Evolutionary conservation across 345 rosid genomes (phyloP).

Genomic region (Sisymbrium altissimum): DNA sequence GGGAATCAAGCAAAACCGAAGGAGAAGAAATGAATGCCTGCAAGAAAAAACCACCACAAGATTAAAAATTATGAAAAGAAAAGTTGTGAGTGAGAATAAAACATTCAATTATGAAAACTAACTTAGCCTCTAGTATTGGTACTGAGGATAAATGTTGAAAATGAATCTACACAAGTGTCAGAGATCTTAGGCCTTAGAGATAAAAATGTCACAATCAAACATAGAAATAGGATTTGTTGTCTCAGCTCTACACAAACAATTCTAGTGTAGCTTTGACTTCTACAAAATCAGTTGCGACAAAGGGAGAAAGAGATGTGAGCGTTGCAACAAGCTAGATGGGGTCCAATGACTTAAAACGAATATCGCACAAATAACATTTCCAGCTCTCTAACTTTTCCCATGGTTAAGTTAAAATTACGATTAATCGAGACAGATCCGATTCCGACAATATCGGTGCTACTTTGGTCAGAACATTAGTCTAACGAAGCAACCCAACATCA

Average conservation of each 20-base stretch:
- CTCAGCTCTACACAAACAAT: background rate
- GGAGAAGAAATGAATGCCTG: background rate
- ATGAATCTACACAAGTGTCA: background rate
- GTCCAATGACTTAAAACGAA: background rate
- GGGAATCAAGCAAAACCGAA: background rate
- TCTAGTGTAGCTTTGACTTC: conserved; percentile 7
- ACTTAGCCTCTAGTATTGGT: background rate
- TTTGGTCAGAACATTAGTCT: background rate
- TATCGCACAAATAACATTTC: background rate
- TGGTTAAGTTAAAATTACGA: background rate
- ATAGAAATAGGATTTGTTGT: background rate
- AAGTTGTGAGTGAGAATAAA: background rate
- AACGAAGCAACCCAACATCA: conserved; percentile 23
- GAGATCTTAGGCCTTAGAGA: background rate
- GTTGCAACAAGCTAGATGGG: background rate
- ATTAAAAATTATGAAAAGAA: background rate
- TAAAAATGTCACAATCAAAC: conserved; percentile 1
- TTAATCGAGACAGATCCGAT: conserved; percentile 12
- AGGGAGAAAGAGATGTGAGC: background rate
- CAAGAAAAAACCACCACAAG: background rate
- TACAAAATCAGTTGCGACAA: background rate
- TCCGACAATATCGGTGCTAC: background rate
- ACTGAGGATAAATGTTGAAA: background rate
- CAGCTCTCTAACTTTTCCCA: background rate
- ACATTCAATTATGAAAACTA: background rate